Percentiles rank a stretch among this genome's conserved stretches.
These are phyloP conservation scores for Entelexis sorbosivorans DNA, from an alignment of 1,139 yeast genomes.

Conservation along the genomic window DNA sequence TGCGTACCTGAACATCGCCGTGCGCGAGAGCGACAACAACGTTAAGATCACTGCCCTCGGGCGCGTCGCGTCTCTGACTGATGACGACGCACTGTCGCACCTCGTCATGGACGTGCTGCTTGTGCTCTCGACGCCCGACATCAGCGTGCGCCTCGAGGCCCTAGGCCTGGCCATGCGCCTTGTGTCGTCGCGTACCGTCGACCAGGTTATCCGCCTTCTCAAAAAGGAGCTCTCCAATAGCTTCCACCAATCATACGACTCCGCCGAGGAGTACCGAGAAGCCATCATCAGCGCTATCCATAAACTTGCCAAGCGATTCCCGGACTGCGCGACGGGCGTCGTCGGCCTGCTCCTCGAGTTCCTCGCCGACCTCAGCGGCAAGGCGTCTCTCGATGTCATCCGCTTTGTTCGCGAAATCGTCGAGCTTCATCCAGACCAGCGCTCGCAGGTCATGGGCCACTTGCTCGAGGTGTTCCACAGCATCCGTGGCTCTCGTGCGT, in stretches of 20 bases:
- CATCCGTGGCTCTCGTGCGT: slow-evolving; percentile 79
- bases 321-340: slow-evolving; percentile 84
- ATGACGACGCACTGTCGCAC: slow-evolving; percentile 80
- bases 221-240: slow-evolving; percentile 84
- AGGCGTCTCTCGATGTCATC: slow-evolving; percentile 80
- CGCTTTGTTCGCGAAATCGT: slow-evolving; percentile 86
- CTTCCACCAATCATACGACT: slow-evolving; percentile 49
- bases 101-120: slow-evolving; percentile 77
- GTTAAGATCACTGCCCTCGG: slow-evolving; percentile 87
- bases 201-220: slow-evolving; percentile 81
- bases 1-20: slow-evolving; percentile 79
- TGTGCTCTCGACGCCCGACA: slow-evolving; percentile 73
- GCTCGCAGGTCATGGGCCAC: slow-evolving; percentile 54
- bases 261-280: slow-evolving; percentile 78
- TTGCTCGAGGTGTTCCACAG: slow-evolving; percentile 52
- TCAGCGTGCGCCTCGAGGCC: slow-evolving; percentile 84
- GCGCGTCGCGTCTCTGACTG: slow-evolving; percentile 68
- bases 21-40: slow-evolving; percentile 84
- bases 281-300: slow-evolving; percentile 80
- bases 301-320: slow-evolving; percentile 76
- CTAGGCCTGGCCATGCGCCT: slow-evolving; percentile 70
- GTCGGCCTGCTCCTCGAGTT: slow-evolving; percentile 82
- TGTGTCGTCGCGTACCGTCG: slow-evolving; percentile 80
- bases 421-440: slow-evolving; percentile 77
- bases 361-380: slow-evolving; percentile 59